Conservation (phyloP, 2,329 filamentous ascomycete species). For the Neofusicoccum ribis region DNA sequence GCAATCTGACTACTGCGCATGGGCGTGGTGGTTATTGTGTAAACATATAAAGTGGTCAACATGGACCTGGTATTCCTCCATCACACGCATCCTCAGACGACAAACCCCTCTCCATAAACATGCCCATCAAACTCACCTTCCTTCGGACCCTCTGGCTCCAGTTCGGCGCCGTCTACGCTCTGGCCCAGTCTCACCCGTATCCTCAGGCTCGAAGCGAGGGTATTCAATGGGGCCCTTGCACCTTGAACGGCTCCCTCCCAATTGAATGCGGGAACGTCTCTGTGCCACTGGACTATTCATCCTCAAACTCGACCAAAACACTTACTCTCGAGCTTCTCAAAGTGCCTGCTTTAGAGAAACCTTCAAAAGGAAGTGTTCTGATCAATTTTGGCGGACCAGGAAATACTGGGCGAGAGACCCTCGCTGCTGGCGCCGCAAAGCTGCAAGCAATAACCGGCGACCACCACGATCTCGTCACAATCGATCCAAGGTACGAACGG, state of each 20-base stretch:
- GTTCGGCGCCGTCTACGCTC: no score
- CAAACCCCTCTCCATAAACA: no score
- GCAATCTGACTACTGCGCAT: no score
- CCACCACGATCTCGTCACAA: constrained; percentile 22
- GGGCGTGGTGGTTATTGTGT: no score
- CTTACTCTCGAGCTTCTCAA: constrained; percentile 23
- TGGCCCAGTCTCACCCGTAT: no score
- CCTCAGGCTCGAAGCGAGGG: no score
- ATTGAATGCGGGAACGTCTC: not conserved
- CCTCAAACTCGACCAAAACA: not conserved
- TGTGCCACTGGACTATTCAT: not conserved
- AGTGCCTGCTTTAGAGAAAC: constrained; percentile 22
- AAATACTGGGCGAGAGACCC: constrained; percentile 11
- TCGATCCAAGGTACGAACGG: not conserved
- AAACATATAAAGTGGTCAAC: no score
- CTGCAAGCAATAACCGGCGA: constrained; percentile 19
- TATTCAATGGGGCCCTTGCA: not conserved
- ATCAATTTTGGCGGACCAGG: constrained; percentile 29
- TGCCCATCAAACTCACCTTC: no score
- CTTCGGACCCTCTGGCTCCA: no score
- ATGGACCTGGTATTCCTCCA: no score
- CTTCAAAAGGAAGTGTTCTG: constrained; percentile 23
- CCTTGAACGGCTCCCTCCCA: not conserved
- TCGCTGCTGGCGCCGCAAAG: constrained; percentile 2
- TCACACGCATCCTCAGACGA: no score